Conservation (phyloP, 1,284 basidiomycete species). For the Agroathelia rolfsii region DNA sequence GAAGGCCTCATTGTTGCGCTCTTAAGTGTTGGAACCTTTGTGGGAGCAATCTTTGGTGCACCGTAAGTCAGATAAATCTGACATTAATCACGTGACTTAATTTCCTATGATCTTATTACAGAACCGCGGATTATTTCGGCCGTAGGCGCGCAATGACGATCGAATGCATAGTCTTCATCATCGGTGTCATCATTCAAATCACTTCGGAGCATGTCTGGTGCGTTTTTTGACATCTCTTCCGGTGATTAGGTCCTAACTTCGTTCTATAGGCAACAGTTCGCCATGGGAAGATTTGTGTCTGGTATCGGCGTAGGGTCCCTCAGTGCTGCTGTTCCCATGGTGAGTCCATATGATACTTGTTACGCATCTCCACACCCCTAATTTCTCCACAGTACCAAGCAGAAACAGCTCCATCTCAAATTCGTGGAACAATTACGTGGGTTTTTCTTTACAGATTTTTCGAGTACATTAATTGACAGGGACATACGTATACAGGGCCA, state of each 20-base stretch:
- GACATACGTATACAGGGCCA: slow-evolving; percentile 23
- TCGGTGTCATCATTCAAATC: slow-evolving; percentile 65
- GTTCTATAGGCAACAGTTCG: slow-evolving; percentile 55
- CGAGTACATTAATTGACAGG: too few relatives aligned
- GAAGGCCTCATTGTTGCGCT: slow-evolving; percentile 62
- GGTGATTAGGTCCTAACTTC: too few relatives aligned
- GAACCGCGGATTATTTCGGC: slow-evolving; percentile 58
- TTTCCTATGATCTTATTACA: slow-evolving; percentile 16
- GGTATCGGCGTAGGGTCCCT: slow-evolving; percentile 66
- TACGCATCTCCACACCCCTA: slow-evolving; percentile 3
- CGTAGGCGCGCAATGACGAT: slow-evolving; percentile 61
- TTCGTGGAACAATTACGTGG: slow-evolving; percentile 63
- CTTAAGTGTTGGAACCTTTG: slow-evolving; percentile 55
- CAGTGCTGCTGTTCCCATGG: slow-evolving; percentile 69
- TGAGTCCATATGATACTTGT: slow-evolving; percentile 12
- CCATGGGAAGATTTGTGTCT: slow-evolving; percentile 60
- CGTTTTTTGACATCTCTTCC: too few relatives aligned
- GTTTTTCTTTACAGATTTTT: slow-evolving; percentile 1
- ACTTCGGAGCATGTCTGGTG: slow-evolving; percentile 39
- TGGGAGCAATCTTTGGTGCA: slow-evolving; percentile 52
- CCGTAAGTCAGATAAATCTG: slow-evolving; percentile 29
- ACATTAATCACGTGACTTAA: slow-evolving; percentile 2
- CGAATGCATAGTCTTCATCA: slow-evolving; percentile 55
- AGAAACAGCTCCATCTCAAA: slow-evolving; percentile 68
- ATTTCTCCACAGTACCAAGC: slow-evolving; percentile 45